phyloP scores from a whole-genome alignment of 2,329 filamentous ascomycete species.

The Aureobasidium sp. region DNA sequence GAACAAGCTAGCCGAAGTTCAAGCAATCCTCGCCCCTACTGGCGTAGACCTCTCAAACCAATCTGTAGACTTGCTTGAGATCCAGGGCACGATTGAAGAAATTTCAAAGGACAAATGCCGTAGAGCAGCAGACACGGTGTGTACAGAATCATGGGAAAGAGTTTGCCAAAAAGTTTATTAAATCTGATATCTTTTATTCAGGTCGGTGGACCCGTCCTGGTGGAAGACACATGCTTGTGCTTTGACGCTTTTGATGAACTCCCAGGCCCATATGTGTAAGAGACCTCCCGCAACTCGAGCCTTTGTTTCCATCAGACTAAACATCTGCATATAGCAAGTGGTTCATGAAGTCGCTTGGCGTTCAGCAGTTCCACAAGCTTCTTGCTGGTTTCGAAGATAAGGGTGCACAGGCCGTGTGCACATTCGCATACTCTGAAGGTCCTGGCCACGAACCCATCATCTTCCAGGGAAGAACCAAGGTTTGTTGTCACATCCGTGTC shows the following conservation, averaged over 20 bases:
- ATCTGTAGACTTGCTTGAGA: constrained; percentile 73
- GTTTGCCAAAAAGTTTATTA: neutral
- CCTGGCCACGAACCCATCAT: constrained; percentile 77
- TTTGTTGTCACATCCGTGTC: constrained; percentile 34
- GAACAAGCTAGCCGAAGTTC: constrained; percentile 87
- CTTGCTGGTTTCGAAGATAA: constrained; percentile 86
- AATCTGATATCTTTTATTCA: constrained; percentile 31
- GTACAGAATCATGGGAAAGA: constrained; percentile 18
- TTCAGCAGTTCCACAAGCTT: constrained; percentile 80
- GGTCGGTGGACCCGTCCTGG: constrained; percentile 80
- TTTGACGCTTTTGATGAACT: constrained; percentile 87
- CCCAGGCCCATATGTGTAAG: constrained; percentile 91
- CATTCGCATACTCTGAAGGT: constrained; percentile 84
- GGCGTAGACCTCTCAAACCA: constrained; percentile 66
- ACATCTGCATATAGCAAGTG: constrained; percentile 61
- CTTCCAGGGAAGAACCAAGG: constrained; percentile 84
- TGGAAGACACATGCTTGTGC: constrained; percentile 92
- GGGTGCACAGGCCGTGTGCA: constrained; percentile 87
- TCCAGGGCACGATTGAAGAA: constrained; percentile 88
- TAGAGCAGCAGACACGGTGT: constrained; percentile 69
- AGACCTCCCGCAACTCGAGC: constrained; percentile 27
- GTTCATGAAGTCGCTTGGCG: constrained; percentile 79
- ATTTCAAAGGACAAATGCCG: constrained; percentile 83
- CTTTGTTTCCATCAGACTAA: neutral
- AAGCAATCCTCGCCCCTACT: constrained; percentile 65